Evolutionary conservation across 768 basidiomycete genomes (phyloP).

Genomic region (Tulasnella sp.): DNA sequence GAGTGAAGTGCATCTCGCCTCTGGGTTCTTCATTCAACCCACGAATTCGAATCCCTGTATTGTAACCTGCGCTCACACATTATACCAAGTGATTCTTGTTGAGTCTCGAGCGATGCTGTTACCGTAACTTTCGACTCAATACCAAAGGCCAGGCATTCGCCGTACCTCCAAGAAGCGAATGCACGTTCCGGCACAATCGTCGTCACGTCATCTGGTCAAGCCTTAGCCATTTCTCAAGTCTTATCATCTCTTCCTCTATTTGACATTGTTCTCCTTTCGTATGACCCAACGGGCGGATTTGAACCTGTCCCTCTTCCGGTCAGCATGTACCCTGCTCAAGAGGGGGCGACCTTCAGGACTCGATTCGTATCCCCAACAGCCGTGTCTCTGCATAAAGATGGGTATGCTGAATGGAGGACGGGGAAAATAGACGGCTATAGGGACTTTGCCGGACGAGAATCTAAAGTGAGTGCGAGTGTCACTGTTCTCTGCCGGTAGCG

Average conservation of each 20-base stretch:
- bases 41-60: constrained; percentile 45
- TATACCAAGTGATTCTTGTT: constrained; percentile 57
- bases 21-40: constrained; percentile 59
- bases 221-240: constrained; percentile 51
- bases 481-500: neutral
- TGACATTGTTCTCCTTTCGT: constrained; percentile 56
- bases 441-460: constrained; percentile 61
- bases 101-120: neutral
- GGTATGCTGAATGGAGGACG: constrained; percentile 55
- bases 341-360: constrained; percentile 52
- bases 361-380: constrained; percentile 56
- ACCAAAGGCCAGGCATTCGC: constrained; percentile 47
- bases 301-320: constrained; percentile 55
- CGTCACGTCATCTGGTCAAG: constrained; percentile 38
- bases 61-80: constrained; percentile 64
- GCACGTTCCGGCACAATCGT: constrained; percentile 45
- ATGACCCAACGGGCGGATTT: constrained; percentile 31
- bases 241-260: constrained; percentile 62
- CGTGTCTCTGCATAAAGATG: constrained; percentile 48
- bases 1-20: constrained; percentile 56
- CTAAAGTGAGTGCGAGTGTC: constrained; percentile 47
- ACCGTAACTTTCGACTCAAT: constrained; percentile 39
- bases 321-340: constrained; percentile 62
- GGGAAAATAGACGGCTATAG: constrained; percentile 61
- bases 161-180: constrained; percentile 43